These are phyloP conservation scores for Diutina rugosa DNA, from an alignment of 1,139 yeast genomes.

Conservation along the genomic window DNA sequence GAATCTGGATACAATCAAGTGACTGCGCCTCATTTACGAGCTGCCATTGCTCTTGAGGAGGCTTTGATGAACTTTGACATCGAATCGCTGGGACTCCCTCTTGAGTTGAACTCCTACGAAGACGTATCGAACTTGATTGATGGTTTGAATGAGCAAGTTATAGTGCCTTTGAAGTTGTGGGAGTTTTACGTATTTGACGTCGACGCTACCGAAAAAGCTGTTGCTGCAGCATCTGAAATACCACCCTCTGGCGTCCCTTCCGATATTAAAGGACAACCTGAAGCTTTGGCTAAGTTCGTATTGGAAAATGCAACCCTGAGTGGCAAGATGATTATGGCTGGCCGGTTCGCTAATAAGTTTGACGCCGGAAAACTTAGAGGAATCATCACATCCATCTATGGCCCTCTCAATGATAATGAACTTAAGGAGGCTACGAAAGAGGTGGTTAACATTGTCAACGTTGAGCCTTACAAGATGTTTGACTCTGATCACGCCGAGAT, in stretches of 20 bases:
- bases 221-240: background rate
- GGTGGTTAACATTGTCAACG: slow-evolving; percentile 66
- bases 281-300: slow-evolving; percentile 23
- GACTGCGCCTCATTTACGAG: slow-evolving; percentile 78
- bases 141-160: slow-evolving; percentile 55
- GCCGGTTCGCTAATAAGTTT: slow-evolving; percentile 41
- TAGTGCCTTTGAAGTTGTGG: slow-evolving; percentile 66
- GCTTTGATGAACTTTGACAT: slow-evolving; percentile 50
- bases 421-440: slow-evolving; percentile 25
- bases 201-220: slow-evolving; percentile 12
- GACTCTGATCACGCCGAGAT: slow-evolving; percentile 61
- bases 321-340: slow-evolving; percentile 12
- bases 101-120: slow-evolving; percentile 28
- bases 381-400: slow-evolving; percentile 17
- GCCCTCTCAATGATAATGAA: slow-evolving; percentile 20
- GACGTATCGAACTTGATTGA: slow-evolving; percentile 52
- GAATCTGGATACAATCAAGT: slow-evolving; percentile 78
- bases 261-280: slow-evolving; percentile 31
- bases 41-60: slow-evolving; percentile 78
- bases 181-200: slow-evolving; percentile 71
- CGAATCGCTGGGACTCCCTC: slow-evolving; percentile 46
- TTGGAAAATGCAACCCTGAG: slow-evolving; percentile 20
- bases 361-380: slow-evolving; percentile 38
- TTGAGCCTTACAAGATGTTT: slow-evolving; percentile 58
- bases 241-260: slow-evolving; percentile 18